A percentile compares a stretch with the other conserved stretches of the same genome.
Conservation (phyloP, 1,284 basidiomycete species). For the Sporisorium sorghi region DNA sequence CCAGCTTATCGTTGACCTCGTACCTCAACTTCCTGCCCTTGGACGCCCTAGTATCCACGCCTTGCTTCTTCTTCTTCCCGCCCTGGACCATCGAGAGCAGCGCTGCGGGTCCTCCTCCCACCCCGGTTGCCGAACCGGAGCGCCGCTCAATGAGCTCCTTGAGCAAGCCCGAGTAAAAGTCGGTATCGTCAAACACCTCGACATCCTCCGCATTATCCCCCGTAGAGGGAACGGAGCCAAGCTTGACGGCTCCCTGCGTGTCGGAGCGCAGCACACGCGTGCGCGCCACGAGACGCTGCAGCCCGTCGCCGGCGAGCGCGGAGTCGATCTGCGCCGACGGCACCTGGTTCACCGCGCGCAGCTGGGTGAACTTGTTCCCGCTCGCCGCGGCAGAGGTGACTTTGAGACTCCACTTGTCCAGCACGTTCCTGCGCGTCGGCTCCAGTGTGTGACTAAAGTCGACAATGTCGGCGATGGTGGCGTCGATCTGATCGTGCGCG, state of each 20-base stretch:
- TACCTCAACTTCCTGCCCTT: conserved; percentile 66
- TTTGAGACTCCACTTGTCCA: conserved; percentile 59
- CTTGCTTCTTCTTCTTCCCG: conserved; percentile 51
- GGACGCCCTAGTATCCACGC: conserved; percentile 61
- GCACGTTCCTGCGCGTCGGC: conserved; percentile 33
- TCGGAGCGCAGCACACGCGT: conserved; percentile 58
- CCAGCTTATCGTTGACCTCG: conserved; percentile 66
- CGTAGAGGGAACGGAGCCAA: conserved; percentile 6
- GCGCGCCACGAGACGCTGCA: conserved; percentile 56
- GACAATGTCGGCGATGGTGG: conserved; percentile 31
- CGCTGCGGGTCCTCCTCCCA: conserved; percentile 18
- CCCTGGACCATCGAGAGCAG: conserved; percentile 19
- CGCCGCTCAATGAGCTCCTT: conserved; percentile 65
- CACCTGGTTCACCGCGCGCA: conserved; percentile 62
- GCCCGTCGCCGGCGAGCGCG: conserved; percentile 56
- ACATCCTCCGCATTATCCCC: conserved; percentile 25
- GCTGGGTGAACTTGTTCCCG: conserved; percentile 42
- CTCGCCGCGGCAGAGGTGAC: conserved; percentile 40
- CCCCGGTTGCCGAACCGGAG: conserved; percentile 17
- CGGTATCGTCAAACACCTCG: conserved; percentile 66
- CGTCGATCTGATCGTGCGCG: conserved; percentile 36
- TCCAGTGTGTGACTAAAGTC: conserved; percentile 30
- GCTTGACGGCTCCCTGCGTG: conserved; percentile 20
- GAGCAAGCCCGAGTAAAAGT: conserved; percentile 65
- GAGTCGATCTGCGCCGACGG: conserved; percentile 57